These are phyloP conservation scores for Hypoxylon rubiginosum DNA, from an alignment of 2,329 filamentous ascomycete genomes.

Conservation along the genomic window DNA sequence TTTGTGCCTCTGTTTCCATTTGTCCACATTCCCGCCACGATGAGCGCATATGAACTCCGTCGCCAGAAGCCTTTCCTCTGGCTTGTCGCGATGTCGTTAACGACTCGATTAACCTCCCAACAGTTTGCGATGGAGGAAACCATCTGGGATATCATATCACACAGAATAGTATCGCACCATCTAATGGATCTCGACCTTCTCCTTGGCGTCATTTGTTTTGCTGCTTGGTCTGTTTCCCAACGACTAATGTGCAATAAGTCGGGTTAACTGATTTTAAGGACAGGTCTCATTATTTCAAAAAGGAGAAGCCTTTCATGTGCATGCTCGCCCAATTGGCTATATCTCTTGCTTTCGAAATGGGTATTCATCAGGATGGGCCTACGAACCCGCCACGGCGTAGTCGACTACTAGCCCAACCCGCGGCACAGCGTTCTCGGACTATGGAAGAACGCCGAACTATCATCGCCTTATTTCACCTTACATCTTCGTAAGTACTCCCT, in stretches of 20 bases:
- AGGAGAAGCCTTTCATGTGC: slow-evolving; percentile 45
- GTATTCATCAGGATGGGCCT: slow-evolving; percentile 39
- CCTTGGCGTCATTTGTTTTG: slow-evolving; percentile 40
- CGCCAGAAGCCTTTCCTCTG: slow-evolving; percentile 41
- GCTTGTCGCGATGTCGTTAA: slow-evolving; percentile 41
- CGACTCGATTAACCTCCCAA: slow-evolving; percentile 28
- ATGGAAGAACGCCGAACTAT: slow-evolving; percentile 43
- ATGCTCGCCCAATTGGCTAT: slow-evolving; percentile 46
- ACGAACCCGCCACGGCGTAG: slow-evolving; percentile 22
- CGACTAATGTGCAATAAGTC: not conserved
- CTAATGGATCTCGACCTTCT: slow-evolving; percentile 36
- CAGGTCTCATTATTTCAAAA: slow-evolving; percentile 41
- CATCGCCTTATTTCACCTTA: slow-evolving; percentile 45
- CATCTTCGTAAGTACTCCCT: slow-evolving; percentile 45
- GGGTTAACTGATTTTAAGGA: slow-evolving; percentile 5
- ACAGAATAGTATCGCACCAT: slow-evolving; percentile 38
- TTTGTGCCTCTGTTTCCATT: slow-evolving; percentile 41
- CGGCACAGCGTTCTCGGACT: slow-evolving; percentile 26
- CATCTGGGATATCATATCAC: slow-evolving; percentile 44
- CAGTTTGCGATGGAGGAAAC: slow-evolving; percentile 39
- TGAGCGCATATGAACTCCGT: slow-evolving; percentile 35
- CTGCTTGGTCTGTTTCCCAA: slow-evolving; percentile 39
- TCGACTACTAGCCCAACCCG: slow-evolving; percentile 9
- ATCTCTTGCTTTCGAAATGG: slow-evolving; percentile 44
- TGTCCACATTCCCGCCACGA: slow-evolving; percentile 33